Base-by-base conservation (phyloP, 164 flowering plant species). In the Stephania japonica region DNA sequence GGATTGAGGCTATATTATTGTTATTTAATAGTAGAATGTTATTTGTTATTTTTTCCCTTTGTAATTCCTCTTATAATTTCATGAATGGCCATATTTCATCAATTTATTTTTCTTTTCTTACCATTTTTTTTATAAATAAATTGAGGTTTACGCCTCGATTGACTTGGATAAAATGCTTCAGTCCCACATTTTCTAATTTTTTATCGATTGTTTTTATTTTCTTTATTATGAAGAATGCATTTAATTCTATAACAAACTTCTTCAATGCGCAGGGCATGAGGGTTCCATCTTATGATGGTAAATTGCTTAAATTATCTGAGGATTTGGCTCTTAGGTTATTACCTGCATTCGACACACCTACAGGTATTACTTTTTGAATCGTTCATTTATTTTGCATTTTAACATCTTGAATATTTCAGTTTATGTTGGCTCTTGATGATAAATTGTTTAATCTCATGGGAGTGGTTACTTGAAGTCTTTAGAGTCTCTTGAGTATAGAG, bases 301-400 rank as follows among this genome's bases (percentile, higher is more conserved):
- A 95, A 68, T 83, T 95, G 69, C 94, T 95, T 72, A 78, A 85
- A 75, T 81, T 95, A 70, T 86, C 97, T 50, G 97, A 93, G 84
- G 98, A 93, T 86, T 86, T 95, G 71, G 98, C 90, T 25, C 78
- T 75, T 47, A 87, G 99, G 79, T 74, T 95, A 83, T 80, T 95
- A 65, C 99, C 99, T 81, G 99, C 98, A 44, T 95, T 95, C 86
- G 97, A 93, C 75, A 95, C 99, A 77, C 99, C 99, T 65, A 91
- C 99, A 77, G 98, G 99, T 93, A 78, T 21, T 71, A 26, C 10
- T 70, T 56, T 25, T 25, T 43, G 18, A 19, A 19, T 73, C 49
- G 4, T 67, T 44, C 38, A 32, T 32, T 32, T 32, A 72, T 63
- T 67, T n/a, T 43, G 4, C 13, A 25, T 56, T 42, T n/a, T 44